Evolutionary conservation across 768 basidiomycete genomes (phyloP), one percentile per base, ranked within the genome.

Genomic region (Gymnopilus dilepis): DNA sequence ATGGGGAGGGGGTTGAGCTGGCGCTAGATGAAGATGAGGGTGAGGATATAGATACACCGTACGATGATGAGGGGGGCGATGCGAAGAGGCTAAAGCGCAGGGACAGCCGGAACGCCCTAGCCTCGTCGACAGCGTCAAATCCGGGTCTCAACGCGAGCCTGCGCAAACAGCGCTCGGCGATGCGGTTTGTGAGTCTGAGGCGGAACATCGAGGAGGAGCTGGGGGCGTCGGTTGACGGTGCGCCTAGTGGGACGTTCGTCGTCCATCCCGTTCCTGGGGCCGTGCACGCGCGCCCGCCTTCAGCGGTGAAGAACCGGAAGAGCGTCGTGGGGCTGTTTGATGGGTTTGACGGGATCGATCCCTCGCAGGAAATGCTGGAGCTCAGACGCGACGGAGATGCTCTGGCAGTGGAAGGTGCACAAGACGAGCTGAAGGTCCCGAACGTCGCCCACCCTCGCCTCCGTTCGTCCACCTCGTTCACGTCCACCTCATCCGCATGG

Each of bases 261-360:
- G 56, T 70, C 15, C 60, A 53, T 45, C 67, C 67, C 33, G 11
- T 15, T 37, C 3, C 34, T 37, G 11, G 7, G 11, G 34, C 9
- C 11, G 64, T 57, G 2, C 60, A 64, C 26, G 64, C 56, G 2
- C 60, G 64, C 26, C 30, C 56, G 15, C 37, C 56, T n/a, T 53
- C 56, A 38, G 63, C 65, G 6, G 58, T 64, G 7, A 79, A 73
- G 65, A 62, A 69, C n/a, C 77, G 80, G 45, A 87, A 84, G 62
- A 85, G 84, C 11, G 84, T 90, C 24, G 79, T 89, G 33, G 88
- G 87, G 12, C 74, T 90, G 6, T 91, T 91, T 64, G 84, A 87
- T 21, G n/a, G n/a, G n/a, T n/a, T n/a, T n/a, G n/a, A n/a, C n/a
- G n/a, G n/a, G n/a, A n/a, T n/a, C n/a, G n/a, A n/a, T n/a, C 26